Percentiles rank a stretch among this genome's conserved stretches.
Evolutionary conservation across 306 rosid genomes (phyloP).

Genomic region (Trifolium dubium): DNA sequence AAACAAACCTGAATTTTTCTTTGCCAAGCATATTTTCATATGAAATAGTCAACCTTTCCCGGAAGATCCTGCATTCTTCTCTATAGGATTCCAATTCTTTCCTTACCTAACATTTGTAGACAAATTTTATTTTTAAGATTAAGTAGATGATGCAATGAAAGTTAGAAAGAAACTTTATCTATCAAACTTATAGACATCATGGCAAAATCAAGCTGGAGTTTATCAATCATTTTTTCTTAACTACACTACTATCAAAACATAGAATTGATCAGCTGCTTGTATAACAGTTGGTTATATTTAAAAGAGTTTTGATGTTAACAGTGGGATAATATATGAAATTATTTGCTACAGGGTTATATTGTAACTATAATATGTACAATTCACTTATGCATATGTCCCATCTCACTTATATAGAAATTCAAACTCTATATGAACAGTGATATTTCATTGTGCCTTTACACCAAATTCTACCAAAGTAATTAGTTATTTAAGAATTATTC

Average conservation of each 20-base stretch:
- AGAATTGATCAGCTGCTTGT: neutral
- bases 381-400: too few relatives aligned
- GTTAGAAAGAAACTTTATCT: constrained; percentile 11
- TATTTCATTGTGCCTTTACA: neutral
- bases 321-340: constrained; percentile 5
- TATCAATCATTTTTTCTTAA: neutral
- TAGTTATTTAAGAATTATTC: neutral
- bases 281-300: constrained; percentile 9
- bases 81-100: constrained; percentile 62
- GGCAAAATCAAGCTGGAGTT: neutral
- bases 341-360: neutral
- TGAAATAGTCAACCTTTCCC: constrained; percentile 46
- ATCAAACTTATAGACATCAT: constrained; percentile 8
- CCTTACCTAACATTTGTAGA: constrained; percentile 57
- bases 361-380: neutral
- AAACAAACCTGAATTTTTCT: constrained; percentile 61
- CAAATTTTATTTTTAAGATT: constrained; percentile 20
- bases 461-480: neutral
- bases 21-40: constrained; percentile 46
- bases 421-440: neutral
- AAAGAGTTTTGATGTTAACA: neutral
- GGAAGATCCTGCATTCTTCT: constrained; percentile 61
- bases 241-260: neutral
- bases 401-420: too few relatives aligned
- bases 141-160: constrained; percentile 24